Evolutionary conservation across 257 asterid genomes (phyloP).

Genomic region (Solanum corneliomulleri): DNA sequence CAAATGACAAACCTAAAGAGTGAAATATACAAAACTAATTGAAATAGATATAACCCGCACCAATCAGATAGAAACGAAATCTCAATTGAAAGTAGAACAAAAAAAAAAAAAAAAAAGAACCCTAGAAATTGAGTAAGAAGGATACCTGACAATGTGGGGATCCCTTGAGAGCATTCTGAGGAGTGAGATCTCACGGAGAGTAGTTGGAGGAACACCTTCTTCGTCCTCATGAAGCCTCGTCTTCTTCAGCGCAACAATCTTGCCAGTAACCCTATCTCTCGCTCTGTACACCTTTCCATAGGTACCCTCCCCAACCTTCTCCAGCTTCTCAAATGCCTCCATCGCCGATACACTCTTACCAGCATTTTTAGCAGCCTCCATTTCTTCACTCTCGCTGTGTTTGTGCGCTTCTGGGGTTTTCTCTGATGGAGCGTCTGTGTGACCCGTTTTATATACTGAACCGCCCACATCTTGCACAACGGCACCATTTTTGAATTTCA

Average conservation of each 20-base stretch:
- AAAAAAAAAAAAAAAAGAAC: background rate
- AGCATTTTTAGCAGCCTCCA: slow-evolving; percentile 22
- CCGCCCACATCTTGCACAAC: background rate
- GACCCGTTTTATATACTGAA: background rate
- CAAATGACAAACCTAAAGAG: background rate
- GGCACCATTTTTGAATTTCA: slow-evolving; percentile 1
- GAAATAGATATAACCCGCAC: background rate
- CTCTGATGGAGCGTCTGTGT: background rate
- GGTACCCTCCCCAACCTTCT: slow-evolving; percentile 93
- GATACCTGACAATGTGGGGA: slow-evolving; percentile 67
- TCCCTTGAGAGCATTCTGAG: slow-evolving; percentile 89
- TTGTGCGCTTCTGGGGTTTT: background rate
- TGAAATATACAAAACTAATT: background rate
- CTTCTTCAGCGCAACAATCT: slow-evolving; percentile 83
- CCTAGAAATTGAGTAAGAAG: background rate
- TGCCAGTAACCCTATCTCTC: slow-evolving; percentile 82
- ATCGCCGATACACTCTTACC: slow-evolving; percentile 37
- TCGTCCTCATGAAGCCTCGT: slow-evolving; percentile 95
- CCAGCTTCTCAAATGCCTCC: slow-evolving; percentile 92
- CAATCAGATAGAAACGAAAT: background rate
- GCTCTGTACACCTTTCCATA: slow-evolving; percentile 95
- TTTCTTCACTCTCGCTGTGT: background rate
- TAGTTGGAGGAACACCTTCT: slow-evolving; percentile 97
- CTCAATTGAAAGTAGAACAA: background rate
- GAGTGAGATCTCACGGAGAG: slow-evolving; percentile 90